These are phyloP conservation scores for Starmerella sp. DNA, from an alignment of 805 yeast genomes.

Conservation along the genomic window DNA sequence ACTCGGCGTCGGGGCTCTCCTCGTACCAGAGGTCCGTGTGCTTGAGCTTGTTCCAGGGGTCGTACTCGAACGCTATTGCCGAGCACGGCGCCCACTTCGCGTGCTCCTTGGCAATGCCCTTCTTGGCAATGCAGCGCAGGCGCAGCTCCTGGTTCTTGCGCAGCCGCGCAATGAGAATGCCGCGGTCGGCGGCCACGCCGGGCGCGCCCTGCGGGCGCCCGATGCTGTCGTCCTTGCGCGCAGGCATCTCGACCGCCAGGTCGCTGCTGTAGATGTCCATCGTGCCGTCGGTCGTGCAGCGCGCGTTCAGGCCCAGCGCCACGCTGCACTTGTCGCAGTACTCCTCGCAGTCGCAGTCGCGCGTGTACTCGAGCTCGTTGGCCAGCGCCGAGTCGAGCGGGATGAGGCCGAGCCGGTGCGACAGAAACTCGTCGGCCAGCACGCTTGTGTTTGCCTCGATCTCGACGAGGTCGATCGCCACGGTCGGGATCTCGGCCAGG, in stretches of 20 bases:
- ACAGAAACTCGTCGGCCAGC: conserved; percentile 89
- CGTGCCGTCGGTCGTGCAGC: conserved; percentile 76
- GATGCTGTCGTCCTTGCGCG: conserved; percentile 35
- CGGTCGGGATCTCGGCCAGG: conserved; percentile 92
- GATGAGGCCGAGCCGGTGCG: conserved; percentile 86
- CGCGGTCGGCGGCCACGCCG: conserved; percentile 29
- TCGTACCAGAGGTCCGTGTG: conserved; percentile 98
- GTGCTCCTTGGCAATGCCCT: conserved; percentile 94
- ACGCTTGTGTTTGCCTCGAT: conserved; percentile 88
- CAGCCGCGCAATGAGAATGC: conserved; percentile 83
- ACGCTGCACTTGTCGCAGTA: conserved; percentile 95
- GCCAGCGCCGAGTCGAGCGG: conserved; percentile 80
- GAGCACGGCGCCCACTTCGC: conserved; percentile 98
- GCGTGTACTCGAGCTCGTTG: conserved; percentile 70
- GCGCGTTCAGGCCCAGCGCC: conserved; percentile 72
- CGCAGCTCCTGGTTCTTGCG: conserved; percentile 86
- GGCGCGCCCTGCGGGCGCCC: conserved; percentile 72
- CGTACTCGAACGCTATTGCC: conserved; percentile 93
- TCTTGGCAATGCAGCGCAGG: conserved; percentile 87
- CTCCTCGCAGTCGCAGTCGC: conserved; percentile 97
- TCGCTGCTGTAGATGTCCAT: conserved; percentile 87
- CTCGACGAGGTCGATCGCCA: conserved; percentile 95
- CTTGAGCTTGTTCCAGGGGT: conserved; percentile 95
- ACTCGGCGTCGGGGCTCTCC: conserved; percentile 73
- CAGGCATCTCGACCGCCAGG: conserved; percentile 37